Evolutionary conservation across 1,139 yeast genomes (phyloP).

Genomic region (Chernovozyma sophiae-reginae): DNA sequence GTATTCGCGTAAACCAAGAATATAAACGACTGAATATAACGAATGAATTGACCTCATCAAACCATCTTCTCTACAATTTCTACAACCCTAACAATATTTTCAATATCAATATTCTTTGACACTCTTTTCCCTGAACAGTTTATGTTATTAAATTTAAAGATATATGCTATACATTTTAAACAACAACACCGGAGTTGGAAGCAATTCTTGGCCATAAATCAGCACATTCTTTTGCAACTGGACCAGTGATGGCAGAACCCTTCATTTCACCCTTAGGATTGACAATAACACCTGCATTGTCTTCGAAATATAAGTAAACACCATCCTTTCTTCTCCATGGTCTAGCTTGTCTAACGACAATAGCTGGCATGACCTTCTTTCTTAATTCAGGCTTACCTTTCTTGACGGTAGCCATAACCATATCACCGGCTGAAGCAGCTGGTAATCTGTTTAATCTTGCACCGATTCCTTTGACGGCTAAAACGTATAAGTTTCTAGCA

Average conservation of each 20-base stretch:
- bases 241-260: conserved; percentile 99
- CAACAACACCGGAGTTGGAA: conserved; percentile 99
- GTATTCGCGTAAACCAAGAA: too few relatives aligned
- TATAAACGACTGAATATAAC: too few relatives aligned
- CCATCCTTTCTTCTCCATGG: conserved; percentile 99
- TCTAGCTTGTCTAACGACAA: conserved; percentile 98
- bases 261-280: conserved; percentile 99
- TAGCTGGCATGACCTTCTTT: conserved; percentile 99
- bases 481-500: conserved; percentile 98
- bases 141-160: background rate
- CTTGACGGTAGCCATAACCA: conserved; percentile 99
- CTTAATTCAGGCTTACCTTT: conserved; percentile 99
- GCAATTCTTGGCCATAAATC: conserved; percentile 99
- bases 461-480: conserved; percentile 99
- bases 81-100: too few relatives aligned
- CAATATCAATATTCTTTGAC: too few relatives aligned
- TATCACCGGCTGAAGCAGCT: conserved; percentile 99
- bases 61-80: too few relatives aligned
- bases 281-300: conserved; percentile 99
- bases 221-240: conserved; percentile 99
- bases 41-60: too few relatives aligned
- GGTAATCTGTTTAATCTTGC: conserved; percentile 99
- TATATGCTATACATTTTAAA: conserved; percentile 41
- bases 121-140: background rate
- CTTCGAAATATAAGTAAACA: conserved; percentile 99